Evolutionary conservation across 73 alveolate species (phyloP).

Genomic region (Symbiodinium pilosum): DNA sequence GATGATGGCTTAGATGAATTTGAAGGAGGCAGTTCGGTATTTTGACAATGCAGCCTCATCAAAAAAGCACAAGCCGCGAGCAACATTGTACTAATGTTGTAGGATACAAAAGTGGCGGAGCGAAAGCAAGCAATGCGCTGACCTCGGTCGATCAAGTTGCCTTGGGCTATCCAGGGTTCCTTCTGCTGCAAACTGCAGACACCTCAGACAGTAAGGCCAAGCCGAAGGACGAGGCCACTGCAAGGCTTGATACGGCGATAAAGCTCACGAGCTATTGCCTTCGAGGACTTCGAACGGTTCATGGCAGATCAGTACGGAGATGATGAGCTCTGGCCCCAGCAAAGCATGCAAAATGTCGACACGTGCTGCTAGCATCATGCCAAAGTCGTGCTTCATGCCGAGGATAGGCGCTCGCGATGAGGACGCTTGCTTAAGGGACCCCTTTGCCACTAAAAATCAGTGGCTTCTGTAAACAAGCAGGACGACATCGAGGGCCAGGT

Average conservation of each 20-base stretch:
- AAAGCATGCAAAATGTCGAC: not conserved
- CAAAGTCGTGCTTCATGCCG: not conserved
- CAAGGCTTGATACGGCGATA: not conserved
- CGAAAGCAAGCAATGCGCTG: not conserved
- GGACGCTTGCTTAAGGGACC: not conserved
- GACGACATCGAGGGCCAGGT: conserved; percentile 55
- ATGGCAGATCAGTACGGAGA: conserved; percentile 77
- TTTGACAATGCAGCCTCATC: too few relatives aligned
- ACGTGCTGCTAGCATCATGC: not conserved
- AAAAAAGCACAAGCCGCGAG: not conserved
- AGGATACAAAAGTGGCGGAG: not conserved
- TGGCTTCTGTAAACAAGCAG: too few relatives aligned
- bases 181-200: too few relatives aligned
- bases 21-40: conserved; percentile 31
- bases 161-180: too few relatives aligned
- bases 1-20: conserved; percentile 78
- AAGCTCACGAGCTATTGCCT: not conserved
- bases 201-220: conserved; percentile 63
- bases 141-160: not conserved
- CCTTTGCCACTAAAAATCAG: too few relatives aligned
- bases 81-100: not conserved
- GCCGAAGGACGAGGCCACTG: conserved; percentile 57
- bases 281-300: conserved; percentile 57
- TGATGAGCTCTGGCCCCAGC: conserved; percentile 43
- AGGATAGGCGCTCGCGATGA: conserved; percentile 89